Conservation (phyloP, 2,329 filamentous ascomycete species). For the Thelonectria rubi region DNA sequence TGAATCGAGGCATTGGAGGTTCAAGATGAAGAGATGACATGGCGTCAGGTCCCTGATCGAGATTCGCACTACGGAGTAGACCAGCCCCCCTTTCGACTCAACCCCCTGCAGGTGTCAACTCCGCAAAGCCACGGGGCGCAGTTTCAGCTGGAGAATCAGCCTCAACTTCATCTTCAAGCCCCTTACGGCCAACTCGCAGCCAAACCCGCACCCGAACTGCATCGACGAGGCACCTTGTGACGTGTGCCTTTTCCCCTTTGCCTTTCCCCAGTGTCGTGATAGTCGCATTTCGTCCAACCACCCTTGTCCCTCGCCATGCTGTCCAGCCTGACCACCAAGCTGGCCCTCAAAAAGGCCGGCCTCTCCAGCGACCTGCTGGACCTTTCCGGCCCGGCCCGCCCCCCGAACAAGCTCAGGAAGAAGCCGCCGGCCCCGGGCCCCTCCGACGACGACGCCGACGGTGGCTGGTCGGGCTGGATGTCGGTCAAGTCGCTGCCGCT, state of each 20-base stretch:
- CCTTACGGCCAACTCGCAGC: constrained; percentile 11
- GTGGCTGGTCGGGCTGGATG: constrained; percentile 58
- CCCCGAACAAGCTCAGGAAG: constrained; percentile 48
- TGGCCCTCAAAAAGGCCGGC: constrained; percentile 66
- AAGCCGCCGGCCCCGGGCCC: constrained; percentile 45
- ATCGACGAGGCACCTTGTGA: background rate
- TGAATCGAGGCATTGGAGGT: background rate
- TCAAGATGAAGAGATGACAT: no score
- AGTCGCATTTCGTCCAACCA: background rate
- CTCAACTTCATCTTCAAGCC: constrained; percentile 18
- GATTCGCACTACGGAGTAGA: background rate
- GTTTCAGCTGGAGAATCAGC: constrained; percentile 22
- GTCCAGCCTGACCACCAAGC: constrained; percentile 64
- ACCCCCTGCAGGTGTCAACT: constrained; percentile 5
- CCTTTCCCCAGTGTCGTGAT: constrained; percentile 2
- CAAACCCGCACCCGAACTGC: constrained; percentile 14
- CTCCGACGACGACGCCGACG: constrained; percentile 40
- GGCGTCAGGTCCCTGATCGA: no score
- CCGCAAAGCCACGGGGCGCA: constrained; percentile 10
- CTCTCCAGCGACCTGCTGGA: constrained; percentile 61
- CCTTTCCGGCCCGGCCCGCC: constrained; percentile 39
- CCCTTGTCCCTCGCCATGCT: constrained; percentile 54
- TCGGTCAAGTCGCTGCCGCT: constrained; percentile 59
- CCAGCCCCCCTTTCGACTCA: background rate
- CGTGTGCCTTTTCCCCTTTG: background rate